Conservation (phyloP, 306 rosid genomes). For the Casuarina cunninghamiana region DNA sequence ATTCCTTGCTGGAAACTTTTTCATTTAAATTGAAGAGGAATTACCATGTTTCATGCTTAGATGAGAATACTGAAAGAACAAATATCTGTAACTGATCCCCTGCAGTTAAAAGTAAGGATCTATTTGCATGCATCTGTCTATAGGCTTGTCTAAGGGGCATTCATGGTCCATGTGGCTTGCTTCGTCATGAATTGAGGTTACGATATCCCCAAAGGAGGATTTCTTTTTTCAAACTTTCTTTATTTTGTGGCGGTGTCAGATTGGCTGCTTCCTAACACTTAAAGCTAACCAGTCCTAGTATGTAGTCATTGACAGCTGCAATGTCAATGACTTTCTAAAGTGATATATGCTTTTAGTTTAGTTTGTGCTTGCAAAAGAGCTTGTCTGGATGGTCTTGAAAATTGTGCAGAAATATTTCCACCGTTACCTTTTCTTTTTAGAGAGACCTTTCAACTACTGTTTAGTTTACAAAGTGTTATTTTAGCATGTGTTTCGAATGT, state of each 20-base stretch:
- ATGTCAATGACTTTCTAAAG: neutral
- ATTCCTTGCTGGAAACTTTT: conserved; percentile 5
- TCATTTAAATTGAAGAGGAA: neutral
- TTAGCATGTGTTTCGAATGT: neutral
- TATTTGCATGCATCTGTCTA: neutral
- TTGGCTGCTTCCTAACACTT: neutral
- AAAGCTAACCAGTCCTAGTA: neutral
- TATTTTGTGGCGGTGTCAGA: neutral
- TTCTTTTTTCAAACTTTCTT: neutral
- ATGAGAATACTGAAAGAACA: neutral
- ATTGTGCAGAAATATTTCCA: neutral
- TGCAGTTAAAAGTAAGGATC: neutral
- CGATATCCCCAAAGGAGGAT: neutral
- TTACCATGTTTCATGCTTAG: neutral
- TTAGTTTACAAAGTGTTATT: neutral
- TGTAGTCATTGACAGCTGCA: neutral
- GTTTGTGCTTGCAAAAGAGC: neutral
- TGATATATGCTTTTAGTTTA: neutral
- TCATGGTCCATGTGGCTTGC: neutral
- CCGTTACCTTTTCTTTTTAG: neutral
- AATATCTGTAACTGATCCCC: neutral
- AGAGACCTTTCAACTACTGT: neutral
- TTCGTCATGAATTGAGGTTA: neutral
- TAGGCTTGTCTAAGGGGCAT: neutral
- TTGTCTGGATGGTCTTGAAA: neutral